Conservation (phyloP, 495 filamentous ascomycete genomes). For the Aspergillus sclerotiicarbonarius region DNA sequence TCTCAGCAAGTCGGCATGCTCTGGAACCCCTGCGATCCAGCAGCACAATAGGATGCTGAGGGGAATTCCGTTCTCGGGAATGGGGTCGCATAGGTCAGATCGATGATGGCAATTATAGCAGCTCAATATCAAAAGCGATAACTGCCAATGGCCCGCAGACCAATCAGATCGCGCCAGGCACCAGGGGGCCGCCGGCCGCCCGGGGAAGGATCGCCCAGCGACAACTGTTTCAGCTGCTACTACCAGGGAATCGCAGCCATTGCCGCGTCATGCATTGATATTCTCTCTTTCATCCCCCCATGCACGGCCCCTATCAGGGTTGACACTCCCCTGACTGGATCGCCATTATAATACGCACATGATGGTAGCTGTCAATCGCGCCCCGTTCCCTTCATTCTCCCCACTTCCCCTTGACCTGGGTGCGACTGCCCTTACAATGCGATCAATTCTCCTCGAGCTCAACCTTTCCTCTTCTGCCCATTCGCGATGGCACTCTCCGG, state of each 20-base stretch:
- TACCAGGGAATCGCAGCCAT: not conserved
- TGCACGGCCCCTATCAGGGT: not conserved
- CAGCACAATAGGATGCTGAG: not conserved
- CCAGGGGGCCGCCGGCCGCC: not conserved
- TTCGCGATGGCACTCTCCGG: conserved; percentile 24
- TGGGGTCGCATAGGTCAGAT: not conserved
- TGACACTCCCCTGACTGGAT: not conserved
- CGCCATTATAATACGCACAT: not conserved
- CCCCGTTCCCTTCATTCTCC: not conserved
- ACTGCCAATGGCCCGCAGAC: not conserved
- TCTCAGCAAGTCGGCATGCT: not conserved
- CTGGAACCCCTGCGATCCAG: too few relatives aligned
- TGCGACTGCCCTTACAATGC: conserved; percentile 11
- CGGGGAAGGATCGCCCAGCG: not conserved
- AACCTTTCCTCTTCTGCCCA: conserved; percentile 2
- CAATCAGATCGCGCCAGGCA: not conserved
- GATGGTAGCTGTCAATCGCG: not conserved
- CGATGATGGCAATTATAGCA: not conserved
- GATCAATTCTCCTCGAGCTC: conserved; percentile 5
- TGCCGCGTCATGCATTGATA: not conserved
- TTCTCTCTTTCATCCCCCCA: not conserved
- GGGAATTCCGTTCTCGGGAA: not conserved
- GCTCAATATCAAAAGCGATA: not conserved
- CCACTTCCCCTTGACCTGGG: not conserved
- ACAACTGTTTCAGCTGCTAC: not conserved